Evolutionary conservation across 371 early-diverging fungal species (phyloP).

Genomic region (Dichotomocladium elegans): DNA sequence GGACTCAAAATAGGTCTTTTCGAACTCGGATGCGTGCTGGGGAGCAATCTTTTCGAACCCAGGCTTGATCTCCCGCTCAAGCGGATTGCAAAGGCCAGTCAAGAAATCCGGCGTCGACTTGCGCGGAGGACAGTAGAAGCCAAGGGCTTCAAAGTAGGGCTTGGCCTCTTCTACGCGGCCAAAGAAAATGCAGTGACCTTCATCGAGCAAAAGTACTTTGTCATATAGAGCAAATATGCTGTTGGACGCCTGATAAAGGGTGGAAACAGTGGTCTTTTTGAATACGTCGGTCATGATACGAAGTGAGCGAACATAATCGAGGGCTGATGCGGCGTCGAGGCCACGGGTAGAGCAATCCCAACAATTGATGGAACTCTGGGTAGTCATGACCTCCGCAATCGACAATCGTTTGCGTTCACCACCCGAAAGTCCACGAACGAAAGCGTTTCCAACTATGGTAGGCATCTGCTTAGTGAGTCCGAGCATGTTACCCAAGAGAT

Average conservation of each 20-base stretch:
- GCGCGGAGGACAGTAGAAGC: conserved; percentile 65
- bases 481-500: conserved; percentile 64
- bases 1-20: conserved; percentile 37
- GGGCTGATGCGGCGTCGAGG: conserved; percentile 86
- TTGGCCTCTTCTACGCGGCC: conserved; percentile 65
- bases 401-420: conserved; percentile 89
- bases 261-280: conserved; percentile 59
- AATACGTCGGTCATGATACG: conserved; percentile 63
- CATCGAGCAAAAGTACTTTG: conserved; percentile 64
- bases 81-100: conserved; percentile 64
- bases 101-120: conserved; percentile 73
- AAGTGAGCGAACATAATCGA: conserved; percentile 68
- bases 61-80: conserved; percentile 53
- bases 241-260: conserved; percentile 69
- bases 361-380: conserved; percentile 67
- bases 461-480: conserved; percentile 71
- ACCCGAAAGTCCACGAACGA: conserved; percentile 78
- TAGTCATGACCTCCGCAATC: conserved; percentile 85
- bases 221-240: conserved; percentile 76
- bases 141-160: conserved; percentile 63
- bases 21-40: conserved; percentile 41
- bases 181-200: conserved; percentile 72
- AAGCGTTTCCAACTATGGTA: conserved; percentile 80
- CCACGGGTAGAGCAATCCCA: conserved; percentile 90
- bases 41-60: conserved; percentile 53